Evolutionary conservation across 2,329 filamentous ascomycete genomes (phyloP).

Genomic region (Simplicillium sp.): DNA sequence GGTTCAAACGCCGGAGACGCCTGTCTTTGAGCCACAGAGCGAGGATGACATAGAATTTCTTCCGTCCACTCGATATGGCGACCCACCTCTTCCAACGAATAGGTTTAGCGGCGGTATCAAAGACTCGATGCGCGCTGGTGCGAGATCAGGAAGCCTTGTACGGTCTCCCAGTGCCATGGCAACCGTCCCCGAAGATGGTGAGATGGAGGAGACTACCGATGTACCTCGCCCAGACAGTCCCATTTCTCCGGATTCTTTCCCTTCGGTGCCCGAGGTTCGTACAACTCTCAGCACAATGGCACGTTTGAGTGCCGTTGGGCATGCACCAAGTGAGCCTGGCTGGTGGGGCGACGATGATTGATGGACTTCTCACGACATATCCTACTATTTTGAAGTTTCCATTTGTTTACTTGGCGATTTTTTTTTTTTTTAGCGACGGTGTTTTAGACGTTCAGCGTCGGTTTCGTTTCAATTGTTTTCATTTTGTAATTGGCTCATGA

Average conservation of each 20-base stretch:
- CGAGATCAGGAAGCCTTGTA: constrained; percentile 5
- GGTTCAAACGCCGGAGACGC: neutral
- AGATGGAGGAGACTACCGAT: constrained; percentile 11
- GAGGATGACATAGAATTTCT: constrained; percentile 1
- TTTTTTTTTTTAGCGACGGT: too few species aligned
- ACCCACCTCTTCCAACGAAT: too few species aligned
- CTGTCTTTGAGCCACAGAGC: neutral
- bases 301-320: constrained; percentile 31
- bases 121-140: constrained; percentile 6
- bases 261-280: constrained; percentile 12
- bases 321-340: constrained; percentile 16
- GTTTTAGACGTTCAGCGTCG: too few species aligned
- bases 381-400: neutral
- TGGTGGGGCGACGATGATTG: constrained; percentile 32
- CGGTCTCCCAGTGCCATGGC: constrained; percentile 10
- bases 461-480: too few species aligned
- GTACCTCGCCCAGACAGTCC: constrained; percentile 32
- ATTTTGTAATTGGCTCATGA: too few species aligned
- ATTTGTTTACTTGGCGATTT: too few species aligned
- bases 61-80: too few species aligned
- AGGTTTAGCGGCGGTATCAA: too few species aligned
- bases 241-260: constrained; percentile 23
- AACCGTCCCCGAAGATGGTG: constrained; percentile 5
- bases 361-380: neutral
- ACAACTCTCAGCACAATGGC: constrained; percentile 26